Evolutionary conservation across 2,329 filamentous ascomycete genomes (phyloP).

Genomic region (Botrytis pseudocinerea): DNA sequence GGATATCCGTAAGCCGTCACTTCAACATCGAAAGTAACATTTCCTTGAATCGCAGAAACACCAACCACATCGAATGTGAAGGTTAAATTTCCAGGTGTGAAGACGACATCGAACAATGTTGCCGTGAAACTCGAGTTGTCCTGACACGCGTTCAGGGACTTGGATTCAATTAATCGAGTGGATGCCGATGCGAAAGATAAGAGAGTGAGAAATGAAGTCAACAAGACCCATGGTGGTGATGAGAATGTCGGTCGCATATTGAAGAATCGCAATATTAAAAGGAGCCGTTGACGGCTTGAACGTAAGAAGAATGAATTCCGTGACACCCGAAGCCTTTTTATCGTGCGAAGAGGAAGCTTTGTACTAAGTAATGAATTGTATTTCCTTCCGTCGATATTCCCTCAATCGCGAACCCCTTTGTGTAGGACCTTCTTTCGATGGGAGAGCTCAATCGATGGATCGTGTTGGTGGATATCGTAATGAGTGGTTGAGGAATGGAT

Average conservation of each 20-base stretch:
- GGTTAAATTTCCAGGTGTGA: conserved; percentile 73
- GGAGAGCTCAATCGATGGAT: background rate
- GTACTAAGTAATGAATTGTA: background rate
- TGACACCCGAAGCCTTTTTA: conserved; percentile 5
- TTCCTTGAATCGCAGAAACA: conserved; percentile 79
- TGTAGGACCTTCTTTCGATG: background rate
- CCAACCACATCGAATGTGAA: conserved; percentile 75
- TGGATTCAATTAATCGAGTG: conserved; percentile 61
- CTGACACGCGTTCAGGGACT: conserved; percentile 83
- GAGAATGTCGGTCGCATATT: conserved; percentile 37
- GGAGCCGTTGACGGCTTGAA: conserved; percentile 30
- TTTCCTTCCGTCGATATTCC: conserved; percentile 6
- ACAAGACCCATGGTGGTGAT: conserved; percentile 35
- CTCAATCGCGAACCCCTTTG: conserved; percentile 10
- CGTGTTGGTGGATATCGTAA: conserved; percentile 9
- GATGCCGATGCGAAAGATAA: conserved; percentile 34
- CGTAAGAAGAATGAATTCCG: conserved; percentile 7
- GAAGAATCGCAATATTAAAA: conserved; percentile 27
- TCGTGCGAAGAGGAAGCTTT: conserved; percentile 11
- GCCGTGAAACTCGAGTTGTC: conserved; percentile 82
- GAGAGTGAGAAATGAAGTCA: conserved; percentile 37
- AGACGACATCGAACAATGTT: conserved; percentile 82
- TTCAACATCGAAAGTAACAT: conserved; percentile 73
- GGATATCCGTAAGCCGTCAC: conserved; percentile 82
- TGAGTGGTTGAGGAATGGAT: conserved; percentile 1